Evolutionary conservation across 2,329 filamentous ascomycete genomes (phyloP), one percentile per base, ranked within the genome.

Genomic region (Paraconiothyrium brasiliense): DNA sequence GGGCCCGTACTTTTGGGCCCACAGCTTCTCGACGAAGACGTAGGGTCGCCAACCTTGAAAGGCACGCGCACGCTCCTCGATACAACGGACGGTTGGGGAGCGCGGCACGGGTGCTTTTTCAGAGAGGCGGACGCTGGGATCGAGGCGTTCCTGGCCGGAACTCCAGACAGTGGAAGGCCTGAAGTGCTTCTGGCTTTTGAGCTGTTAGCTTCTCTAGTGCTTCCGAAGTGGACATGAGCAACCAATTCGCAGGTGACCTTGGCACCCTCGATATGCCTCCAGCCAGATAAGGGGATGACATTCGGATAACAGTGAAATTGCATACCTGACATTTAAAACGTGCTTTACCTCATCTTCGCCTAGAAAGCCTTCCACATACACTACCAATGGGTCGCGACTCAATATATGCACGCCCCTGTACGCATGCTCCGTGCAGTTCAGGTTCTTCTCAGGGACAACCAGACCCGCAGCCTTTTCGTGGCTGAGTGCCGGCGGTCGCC

Each of bases 31-130:
- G 70, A 89, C 84, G 60, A 86, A 87, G 0, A 87, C 81, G 55
- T 86, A 78, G 1, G 81, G 79, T 1, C 83, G 83, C 86, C 86
- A 89, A 67, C 87, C 87, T 72, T 89, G 87, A 71, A 89, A 86
- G 7, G 79, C 74, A 7, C 85, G 82, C 10, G 86, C 86, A 56
- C 87, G 84, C 35, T 83, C 77, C 70, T 89, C 87, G 61, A 89
- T 83, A 69, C 87, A 89, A 61, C 85, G 83, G 8, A 89, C 85
- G 0, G 79, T 79, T 67, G 84, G 80, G 60, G 71, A 66, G 34
- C 76, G 74, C 3, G 76, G 71, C 1, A 78, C 68, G 13, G 65
- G 67, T 0, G 82, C 81, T 66, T 84, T 83, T 61, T 87, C 84
- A 0, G 85, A 88, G 58, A 83, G 79, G 2, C 87, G 84, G 41